Evolutionary conservation across 176 grass and related monocot genomes (phyloP).

Genomic region (Oryza coarctata): DNA sequence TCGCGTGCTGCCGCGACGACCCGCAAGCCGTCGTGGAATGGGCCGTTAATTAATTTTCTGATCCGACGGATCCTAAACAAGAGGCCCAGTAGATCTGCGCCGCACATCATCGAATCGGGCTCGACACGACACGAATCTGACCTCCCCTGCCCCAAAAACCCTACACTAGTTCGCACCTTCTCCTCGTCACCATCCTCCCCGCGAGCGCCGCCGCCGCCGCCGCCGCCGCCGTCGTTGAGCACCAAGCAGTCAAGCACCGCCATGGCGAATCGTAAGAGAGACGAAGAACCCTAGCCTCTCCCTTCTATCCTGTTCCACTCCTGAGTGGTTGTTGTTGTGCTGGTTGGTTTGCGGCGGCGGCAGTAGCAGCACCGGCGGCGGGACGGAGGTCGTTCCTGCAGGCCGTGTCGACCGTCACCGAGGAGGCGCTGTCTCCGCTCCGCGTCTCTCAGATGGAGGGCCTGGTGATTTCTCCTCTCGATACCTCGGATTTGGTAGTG

Average conservation of each 20-base stretch:
- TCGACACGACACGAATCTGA: not conserved
- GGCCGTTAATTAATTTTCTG: too few species aligned
- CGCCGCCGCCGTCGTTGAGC: conserved; percentile 22
- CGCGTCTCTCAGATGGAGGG: conserved; percentile 95
- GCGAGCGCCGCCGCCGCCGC: not conserved
- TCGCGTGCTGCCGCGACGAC: conserved; percentile 14
- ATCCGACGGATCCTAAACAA: not conserved
- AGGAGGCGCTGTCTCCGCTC: conserved; percentile 66
- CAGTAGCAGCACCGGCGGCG: conserved; percentile 36
- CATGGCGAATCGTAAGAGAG: conserved; percentile 70
- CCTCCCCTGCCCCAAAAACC: conserved; percentile 17
- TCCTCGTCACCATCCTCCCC: not conserved
- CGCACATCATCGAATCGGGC: conserved; percentile 19
- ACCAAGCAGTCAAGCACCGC: conserved; percentile 15
- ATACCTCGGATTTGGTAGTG: not conserved
- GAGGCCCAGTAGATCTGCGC: not conserved
- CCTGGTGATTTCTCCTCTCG: conserved; percentile 53
- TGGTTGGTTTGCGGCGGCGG: conserved; percentile 28
- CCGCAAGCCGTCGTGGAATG: not conserved
- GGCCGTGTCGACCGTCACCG: conserved; percentile 57
- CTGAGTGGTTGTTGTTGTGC: not conserved
- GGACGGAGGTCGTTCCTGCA: conserved; percentile 86
- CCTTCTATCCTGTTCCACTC: not conserved
- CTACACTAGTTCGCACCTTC: conserved; percentile 33
- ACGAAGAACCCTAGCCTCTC: not conserved